Conservation (phyloP, 805 yeast genomes). For the Spathaspora passalidarum region DNA sequence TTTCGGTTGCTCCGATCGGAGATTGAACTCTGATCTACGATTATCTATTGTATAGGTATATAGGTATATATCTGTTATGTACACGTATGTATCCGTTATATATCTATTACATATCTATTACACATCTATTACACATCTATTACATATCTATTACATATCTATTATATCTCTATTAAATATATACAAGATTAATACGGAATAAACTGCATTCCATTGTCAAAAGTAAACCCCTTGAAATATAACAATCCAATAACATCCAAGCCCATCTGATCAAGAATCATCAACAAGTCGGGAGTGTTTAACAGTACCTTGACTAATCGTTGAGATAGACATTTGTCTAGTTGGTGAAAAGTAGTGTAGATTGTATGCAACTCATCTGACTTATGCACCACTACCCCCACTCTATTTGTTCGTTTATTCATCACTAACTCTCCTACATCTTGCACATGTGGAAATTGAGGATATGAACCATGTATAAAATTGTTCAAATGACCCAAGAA, state of each 20-base stretch:
- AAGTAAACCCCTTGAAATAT: slow-evolving; percentile 6
- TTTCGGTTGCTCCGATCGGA: too few relatives aligned
- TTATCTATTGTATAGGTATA: too few relatives aligned
- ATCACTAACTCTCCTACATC: neutral
- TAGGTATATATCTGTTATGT: too few relatives aligned
- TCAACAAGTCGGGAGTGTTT: neutral
- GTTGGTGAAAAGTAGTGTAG: neutral
- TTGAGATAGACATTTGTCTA: neutral
- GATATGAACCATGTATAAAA: neutral
- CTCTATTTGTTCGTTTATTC: slow-evolving; percentile 1
- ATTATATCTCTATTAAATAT: too few relatives aligned
- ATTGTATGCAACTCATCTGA: neutral
- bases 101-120: too few relatives aligned
- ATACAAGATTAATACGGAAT: neutral
- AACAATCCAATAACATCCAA: slow-evolving; percentile 11
- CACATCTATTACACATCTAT: too few relatives aligned
- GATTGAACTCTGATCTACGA: too few relatives aligned
- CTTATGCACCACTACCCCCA: neutral
- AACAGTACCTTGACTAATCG: neutral
- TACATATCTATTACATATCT: too few relatives aligned
- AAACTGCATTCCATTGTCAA: neutral
- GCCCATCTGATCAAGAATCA: slow-evolving; percentile 8
- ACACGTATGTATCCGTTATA: too few relatives aligned
- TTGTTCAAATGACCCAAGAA: neutral
- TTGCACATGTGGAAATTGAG: neutral